phyloP scores from a whole-genome alignment of 2,329 filamentous ascomycete genomes.

The Fusarium pseudograminearum region DNA sequence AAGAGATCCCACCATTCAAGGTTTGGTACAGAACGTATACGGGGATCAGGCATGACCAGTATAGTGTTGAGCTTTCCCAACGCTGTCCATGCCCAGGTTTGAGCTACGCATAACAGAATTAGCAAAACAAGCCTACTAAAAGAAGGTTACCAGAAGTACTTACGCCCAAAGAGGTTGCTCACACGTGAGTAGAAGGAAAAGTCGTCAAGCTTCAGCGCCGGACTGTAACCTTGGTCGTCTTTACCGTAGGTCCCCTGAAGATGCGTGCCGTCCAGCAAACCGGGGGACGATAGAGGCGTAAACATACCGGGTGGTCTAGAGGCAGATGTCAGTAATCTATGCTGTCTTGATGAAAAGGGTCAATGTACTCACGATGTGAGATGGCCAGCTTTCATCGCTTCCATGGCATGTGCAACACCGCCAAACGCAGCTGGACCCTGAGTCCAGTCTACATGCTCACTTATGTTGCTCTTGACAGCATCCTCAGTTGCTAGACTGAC shows the following conservation, averaged over 20 bases:
- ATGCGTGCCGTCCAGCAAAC: conserved; percentile 5
- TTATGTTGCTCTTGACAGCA: not conserved
- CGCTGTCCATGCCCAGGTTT: conserved; percentile 14
- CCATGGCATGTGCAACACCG: not conserved
- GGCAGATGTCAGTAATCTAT: not conserved
- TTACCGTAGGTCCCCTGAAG: not conserved
- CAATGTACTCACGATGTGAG: not conserved
- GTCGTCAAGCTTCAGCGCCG: not conserved
- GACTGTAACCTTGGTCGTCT: not conserved
- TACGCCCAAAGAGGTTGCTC: conserved; percentile 8
- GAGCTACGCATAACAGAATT: not conserved
- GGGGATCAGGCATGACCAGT: conserved; percentile 12
- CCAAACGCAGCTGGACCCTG: conserved; percentile 15
- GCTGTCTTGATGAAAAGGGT: rapidly evolving
- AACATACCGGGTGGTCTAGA: conserved; percentile 9
- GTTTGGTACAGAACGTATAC: not conserved
- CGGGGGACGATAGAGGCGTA: conserved; percentile 10
- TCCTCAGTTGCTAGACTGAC: not conserved
- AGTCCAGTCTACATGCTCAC: conserved; percentile 16
- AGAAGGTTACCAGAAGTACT: too few relatives aligned
- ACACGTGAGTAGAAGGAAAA: conserved; percentile 15
- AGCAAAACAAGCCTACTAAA: rapidly evolving
- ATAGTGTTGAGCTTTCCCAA: not conserved
- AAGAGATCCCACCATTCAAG: conserved; percentile 2
- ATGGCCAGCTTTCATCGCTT: conserved; percentile 8